A percentile compares a stretch with the other conserved stretches of the same genome.
These are phyloP conservation scores for Pichia sorboxylosa DNA, from an alignment of 1,139 yeast genomes.

Conservation along the genomic window DNA sequence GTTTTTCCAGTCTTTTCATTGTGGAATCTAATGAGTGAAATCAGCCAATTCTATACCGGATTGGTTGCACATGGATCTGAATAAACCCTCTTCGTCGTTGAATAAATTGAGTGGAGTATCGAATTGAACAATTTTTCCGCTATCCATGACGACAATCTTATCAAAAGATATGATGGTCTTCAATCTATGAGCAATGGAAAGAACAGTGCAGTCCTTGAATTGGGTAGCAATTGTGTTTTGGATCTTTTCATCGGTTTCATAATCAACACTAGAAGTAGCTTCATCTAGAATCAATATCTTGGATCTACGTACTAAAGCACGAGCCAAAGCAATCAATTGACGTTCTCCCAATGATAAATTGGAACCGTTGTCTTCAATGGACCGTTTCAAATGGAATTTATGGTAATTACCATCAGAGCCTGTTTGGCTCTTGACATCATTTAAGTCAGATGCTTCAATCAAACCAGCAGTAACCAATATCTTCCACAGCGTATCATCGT, in stretches of 20 bases:
- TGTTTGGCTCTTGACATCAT: conserved; percentile 32
- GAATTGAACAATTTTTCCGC: conserved; percentile 58
- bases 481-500: conserved; percentile 44
- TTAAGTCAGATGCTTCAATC: conserved; percentile 10
- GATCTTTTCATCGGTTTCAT: conserved; percentile 62
- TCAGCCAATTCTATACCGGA: background rate
- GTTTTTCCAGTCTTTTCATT: too few species aligned
- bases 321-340: conserved; percentile 63
- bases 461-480: conserved; percentile 43
- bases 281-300: conserved; percentile 64
- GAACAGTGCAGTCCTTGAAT: conserved; percentile 54
- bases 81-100: background rate
- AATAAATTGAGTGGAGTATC: conserved; percentile 44
- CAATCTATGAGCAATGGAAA: conserved; percentile 74
- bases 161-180: conserved; percentile 79
- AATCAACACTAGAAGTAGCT: conserved; percentile 80
- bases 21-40: too few species aligned
- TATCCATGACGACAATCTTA: conserved; percentile 54
- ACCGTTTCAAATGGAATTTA: conserved; percentile 29
- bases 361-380: conserved; percentile 56
- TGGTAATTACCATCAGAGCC: conserved; percentile 16
- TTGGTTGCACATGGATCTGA: background rate
- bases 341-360: conserved; percentile 71
- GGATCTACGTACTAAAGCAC: conserved; percentile 57
- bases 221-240: conserved; percentile 62